Evolutionary conservation across 805 yeast genomes (phyloP), one percentile per base, ranked within the genome.

Genomic region (Hyphopichia homilentoma): DNA sequence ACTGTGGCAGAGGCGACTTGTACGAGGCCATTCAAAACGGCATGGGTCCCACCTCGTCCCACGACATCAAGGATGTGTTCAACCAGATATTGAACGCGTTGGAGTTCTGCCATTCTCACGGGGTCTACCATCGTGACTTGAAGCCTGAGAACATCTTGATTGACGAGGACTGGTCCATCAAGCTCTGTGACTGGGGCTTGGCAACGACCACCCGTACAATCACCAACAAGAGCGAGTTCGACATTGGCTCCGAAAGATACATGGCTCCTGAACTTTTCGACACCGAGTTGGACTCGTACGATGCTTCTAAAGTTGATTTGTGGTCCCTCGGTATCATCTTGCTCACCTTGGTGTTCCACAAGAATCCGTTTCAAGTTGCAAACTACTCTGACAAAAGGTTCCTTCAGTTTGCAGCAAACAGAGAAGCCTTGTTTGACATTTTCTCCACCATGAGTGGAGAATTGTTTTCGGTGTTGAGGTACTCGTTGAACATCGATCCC

Each of bases 231-330:
- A 48, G 41, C 29, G 72, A 65, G 38, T 84, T 87, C 54, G 95
- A 85, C 40, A 84, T 86, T 37, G 96, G 96, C 16, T 77, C 86
- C 34, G 95, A 86, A 59, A 70, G 95, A 40, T 88, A 88, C 58
- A 88, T 88, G 97, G 94, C 96, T 0, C 97, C 97, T 1, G 97
- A 88, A 52, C 61, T 87, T 36, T 81, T 87, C 51, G 95, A 87
- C 34, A 44, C 56, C 9, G 61, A 62, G 25, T 60, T 77, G 30
- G 75, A 74, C 21, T 64, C 70, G 26, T 89, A 88, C 54, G 83
- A 82, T 46, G 86, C 95, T 6, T 77, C 80, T 14, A 81, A 84
- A 56, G 81, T 84, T 31, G 96, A 88, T 59, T 67, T 88, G 30
- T 88, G 97, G 97, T 80, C 96, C 1, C 61, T 84, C 38, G 97